Evolutionary conservation across 352 stramenopile genomes (phyloP).

Genomic region (Globisporangium ultimum): DNA sequence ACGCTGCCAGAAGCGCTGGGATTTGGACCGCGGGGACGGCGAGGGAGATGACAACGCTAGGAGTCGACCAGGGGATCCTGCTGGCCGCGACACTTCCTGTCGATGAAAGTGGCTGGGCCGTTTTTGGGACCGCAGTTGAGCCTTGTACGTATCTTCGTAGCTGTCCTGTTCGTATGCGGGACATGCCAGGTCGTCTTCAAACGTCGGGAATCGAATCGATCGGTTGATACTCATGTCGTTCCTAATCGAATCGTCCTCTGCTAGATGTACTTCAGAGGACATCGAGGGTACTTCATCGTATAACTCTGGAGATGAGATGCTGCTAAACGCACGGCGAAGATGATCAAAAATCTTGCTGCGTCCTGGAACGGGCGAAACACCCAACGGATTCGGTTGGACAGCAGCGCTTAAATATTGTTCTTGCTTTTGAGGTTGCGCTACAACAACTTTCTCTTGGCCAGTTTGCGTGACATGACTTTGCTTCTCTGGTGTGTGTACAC

Average conservation of each 20-base stretch:
- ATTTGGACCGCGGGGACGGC: slow-evolving; percentile 15
- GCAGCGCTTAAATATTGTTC: no score
- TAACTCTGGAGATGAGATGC: slow-evolving; percentile 8
- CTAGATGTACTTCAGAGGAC: slow-evolving; percentile 9
- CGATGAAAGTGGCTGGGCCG: neutral
- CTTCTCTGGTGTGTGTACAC: neutral
- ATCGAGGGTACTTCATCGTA: neutral
- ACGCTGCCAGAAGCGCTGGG: slow-evolving; percentile 18
- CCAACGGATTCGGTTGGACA: neutral
- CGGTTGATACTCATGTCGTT: slow-evolving; percentile 18
- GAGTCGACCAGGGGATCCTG: slow-evolving; percentile 14
- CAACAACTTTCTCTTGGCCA: neutral
- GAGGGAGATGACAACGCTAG: slow-evolving; percentile 17
- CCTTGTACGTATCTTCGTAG: neutral
- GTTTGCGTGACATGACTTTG: neutral
- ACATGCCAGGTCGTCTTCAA: slow-evolving; percentile 58
- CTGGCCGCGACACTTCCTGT: neutral
- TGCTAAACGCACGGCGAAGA: slow-evolving; percentile 19
- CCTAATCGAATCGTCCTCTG: slow-evolving; percentile 19
- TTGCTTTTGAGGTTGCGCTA: neutral
- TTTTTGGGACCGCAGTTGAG: no score
- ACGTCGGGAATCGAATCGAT: slow-evolving; percentile 31
- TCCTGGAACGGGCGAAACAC: neutral
- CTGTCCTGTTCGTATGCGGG: slow-evolving; percentile 52
- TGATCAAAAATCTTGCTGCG: slow-evolving; percentile 25